Conservation (phyloP, 129 eudicot species). For the Deinandra increscens region DNA sequence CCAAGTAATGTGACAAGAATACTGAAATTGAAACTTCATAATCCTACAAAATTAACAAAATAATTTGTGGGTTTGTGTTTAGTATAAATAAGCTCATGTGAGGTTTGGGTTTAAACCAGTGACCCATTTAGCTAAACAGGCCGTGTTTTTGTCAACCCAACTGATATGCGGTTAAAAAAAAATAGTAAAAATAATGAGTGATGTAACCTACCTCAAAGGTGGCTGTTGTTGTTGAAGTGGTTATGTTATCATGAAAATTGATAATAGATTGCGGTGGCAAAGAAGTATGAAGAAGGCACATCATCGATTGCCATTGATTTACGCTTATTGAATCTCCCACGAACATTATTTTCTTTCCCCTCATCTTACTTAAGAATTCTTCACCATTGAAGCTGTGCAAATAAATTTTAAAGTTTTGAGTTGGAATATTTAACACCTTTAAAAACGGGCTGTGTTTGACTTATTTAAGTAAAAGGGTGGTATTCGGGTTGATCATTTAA, state of each 20-base stretch:
- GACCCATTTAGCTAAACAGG: no score
- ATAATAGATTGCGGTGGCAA: conserved; percentile 30
- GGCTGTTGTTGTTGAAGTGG: conserved; percentile 26
- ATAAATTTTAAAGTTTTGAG: no score
- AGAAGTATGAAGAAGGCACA: conserved; percentile 57
- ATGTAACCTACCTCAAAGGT: conserved; percentile 48
- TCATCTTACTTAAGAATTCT: conserved; percentile 40
- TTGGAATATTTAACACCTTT: no score
- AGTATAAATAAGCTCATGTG: no score
- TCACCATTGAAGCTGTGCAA: conserved; percentile 48
- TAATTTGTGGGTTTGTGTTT: no score
- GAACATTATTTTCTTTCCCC: conserved; percentile 55
- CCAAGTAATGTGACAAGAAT: conserved; percentile 49
- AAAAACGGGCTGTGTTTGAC: no score
- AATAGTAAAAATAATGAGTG: no score
- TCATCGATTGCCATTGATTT: conserved; percentile 53
- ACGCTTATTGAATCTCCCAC: conserved; percentile 69
- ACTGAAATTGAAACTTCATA: conserved; percentile 52
- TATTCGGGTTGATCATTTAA: no score
- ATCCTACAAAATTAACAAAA: conserved; percentile 46
- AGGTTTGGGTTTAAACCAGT: no score
- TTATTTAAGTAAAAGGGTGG: no score
- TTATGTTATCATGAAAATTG: not conserved
- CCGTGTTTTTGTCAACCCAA: no score
- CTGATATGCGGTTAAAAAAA: no score